A percentile compares a stretch with the other conserved stretches of the same genome.
These are phyloP conservation scores for Thuidium tamariscinum DNA, from an alignment of 225 moss, liverwort and hornwort genomes.

Conservation along the genomic window DNA sequence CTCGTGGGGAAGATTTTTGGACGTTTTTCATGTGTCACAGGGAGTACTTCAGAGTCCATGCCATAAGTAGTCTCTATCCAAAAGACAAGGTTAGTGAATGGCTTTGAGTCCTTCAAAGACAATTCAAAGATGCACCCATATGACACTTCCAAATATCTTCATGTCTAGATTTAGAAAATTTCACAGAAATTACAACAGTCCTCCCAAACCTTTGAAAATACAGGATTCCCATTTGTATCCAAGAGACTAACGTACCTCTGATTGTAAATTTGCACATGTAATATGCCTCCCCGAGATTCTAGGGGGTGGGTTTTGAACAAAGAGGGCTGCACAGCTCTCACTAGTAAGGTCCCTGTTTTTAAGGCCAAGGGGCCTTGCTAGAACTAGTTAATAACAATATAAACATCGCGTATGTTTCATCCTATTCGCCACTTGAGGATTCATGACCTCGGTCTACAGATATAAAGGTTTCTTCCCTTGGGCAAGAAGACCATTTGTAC, in stretches of 20 bases:
- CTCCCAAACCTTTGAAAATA: neutral
- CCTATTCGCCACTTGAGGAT: neutral
- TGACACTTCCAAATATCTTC: neutral
- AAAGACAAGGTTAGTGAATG: neutral
- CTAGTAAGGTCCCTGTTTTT: neutral
- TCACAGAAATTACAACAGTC: neutral
- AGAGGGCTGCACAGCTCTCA: neutral
- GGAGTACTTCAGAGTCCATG: too few species aligned
- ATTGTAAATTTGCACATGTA: neutral
- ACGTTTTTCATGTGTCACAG: too few species aligned
- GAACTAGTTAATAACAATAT: neutral
- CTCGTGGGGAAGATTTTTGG: too few species aligned
- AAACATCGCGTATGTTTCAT: neutral
- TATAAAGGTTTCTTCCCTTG: constrained; percentile 4
- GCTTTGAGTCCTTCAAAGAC: neutral
- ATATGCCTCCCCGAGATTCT: neutral
- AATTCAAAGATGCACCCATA: neutral
- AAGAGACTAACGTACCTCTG: neutral
- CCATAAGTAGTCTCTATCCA: too few species aligned
- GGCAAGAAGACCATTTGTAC: constrained; percentile 1
- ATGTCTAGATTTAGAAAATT: too few species aligned
- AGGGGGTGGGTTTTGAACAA: neutral
- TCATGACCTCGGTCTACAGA: constrained; percentile 1
- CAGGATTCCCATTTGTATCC: neutral
- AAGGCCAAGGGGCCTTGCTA: neutral